phyloP scores from a whole-genome alignment of 495 filamentous ascomycete genomes.

The Melanomma pulvis-pyrius region DNA sequence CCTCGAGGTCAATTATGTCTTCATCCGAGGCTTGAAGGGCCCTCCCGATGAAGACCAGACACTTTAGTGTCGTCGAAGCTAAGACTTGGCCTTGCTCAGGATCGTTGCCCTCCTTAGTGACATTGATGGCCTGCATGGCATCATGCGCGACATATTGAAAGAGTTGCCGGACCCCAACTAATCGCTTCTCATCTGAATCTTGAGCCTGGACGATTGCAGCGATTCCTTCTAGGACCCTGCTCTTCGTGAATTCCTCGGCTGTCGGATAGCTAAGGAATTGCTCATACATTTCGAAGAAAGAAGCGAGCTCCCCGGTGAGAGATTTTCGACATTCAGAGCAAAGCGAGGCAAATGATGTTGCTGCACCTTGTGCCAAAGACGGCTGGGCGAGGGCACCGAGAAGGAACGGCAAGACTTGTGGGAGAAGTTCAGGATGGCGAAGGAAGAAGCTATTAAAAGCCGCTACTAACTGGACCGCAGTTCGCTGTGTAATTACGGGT shows the following conservation, averaged over 20 bases:
- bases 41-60: conserved; percentile 74
- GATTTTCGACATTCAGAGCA: conserved; percentile 77
- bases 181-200: conserved; percentile 63
- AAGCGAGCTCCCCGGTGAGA: conserved; percentile 69
- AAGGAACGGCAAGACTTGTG: conserved; percentile 76
- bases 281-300: conserved; percentile 78
- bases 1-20: conserved; percentile 65
- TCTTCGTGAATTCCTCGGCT: conserved; percentile 72
- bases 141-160: conserved; percentile 67
- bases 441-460: conserved; percentile 83
- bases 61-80: conserved; percentile 68
- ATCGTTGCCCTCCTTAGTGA: conserved; percentile 39
- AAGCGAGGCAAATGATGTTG: conserved; percentile 75
- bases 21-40: conserved; percentile 77
- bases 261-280: conserved; percentile 61
- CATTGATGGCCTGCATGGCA: conserved; percentile 39
- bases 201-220: conserved; percentile 82
- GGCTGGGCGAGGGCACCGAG: conserved; percentile 73
- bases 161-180: conserved; percentile 63
- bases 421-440: conserved; percentile 68
- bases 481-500: conserved; percentile 67
- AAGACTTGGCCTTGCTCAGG: conserved; percentile 55
- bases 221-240: conserved; percentile 79
- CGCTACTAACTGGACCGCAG: conserved; percentile 75
- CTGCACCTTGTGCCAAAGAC: conserved; percentile 69